Base-by-base conservation (phyloP, 805 yeast genomes). In the Zygotorulaspora chibaensis region DNA sequence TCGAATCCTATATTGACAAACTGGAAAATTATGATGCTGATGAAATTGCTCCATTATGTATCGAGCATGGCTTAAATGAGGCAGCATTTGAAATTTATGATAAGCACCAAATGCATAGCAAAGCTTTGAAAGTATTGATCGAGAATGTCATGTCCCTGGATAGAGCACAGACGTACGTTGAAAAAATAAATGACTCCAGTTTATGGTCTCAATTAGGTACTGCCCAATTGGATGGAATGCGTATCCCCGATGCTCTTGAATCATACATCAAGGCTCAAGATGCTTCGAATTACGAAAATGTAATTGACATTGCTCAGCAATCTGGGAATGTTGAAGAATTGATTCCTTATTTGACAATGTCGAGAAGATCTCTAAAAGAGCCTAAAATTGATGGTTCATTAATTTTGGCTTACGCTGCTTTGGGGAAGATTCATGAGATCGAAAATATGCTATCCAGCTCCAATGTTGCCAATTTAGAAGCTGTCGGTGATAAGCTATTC, bases 281-380 rank as follows among this genome's bases (percentile, higher is more conserved):
- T 66, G 93, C 98, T 48, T 78, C 85, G 43, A 88, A 93, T 73
- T 93, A 75, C 62, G 87, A 81, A 46, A 88, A 86, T 58, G 96
- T 91, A 38, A 91, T 93, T 68, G 98, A 93, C 59, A 86, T 89
- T 58, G 80, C 98, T 39, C 95, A 90, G 63, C 95, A 87, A 60
- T 96, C 96, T 29, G 98, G 96, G 53, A 91, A 90, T 66, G 95
- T 83, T 65, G 97, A 91, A 61, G 98, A 93, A 68, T 80, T 93
- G 56, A 74, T 91, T 57, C 82, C 86, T 54, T 93, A 79, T 71
- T 76, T 93, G 69, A 74, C 77, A 53, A 88, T 89, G 95, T 96
- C 99, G 12, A 84, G 99, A 71, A 80, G 83, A 63, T 76, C 90
- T 15, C 74, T 88, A 63, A 86, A 96, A 62, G 99, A 93, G 71